Base-by-base conservation (phyloP, 768 basidiomycete species). In the Scleroderma citrinum region DNA sequence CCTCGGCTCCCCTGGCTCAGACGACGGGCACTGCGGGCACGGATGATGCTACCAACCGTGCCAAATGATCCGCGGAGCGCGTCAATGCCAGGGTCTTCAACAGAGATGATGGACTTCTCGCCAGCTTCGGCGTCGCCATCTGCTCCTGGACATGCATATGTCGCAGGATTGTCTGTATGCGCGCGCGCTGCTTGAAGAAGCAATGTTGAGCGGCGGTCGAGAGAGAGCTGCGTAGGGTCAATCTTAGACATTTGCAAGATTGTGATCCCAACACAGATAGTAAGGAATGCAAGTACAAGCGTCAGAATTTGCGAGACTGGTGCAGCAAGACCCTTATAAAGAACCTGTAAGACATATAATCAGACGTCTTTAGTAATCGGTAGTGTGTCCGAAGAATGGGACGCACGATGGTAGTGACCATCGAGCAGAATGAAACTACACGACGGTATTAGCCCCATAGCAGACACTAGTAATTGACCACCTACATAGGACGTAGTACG, bases 201-300 rank as follows among this genome's bases (percentile, higher is more conserved):
- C 42, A 97, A 78, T 0, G 96, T 97, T 1, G 90, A 87, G 30
- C 87, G 78, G 16, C 95, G 77, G 63, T 98, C 96, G 59, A 99
- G 85, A 42, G 81, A 73, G 60, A 97, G 76, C 47, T 82, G 69
- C 17, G 73, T 75, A 10, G 96, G 95, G 62, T 99, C 95, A 56
- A 98, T 81, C 70, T 91, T 91, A 64, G 87, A 91, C 80, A 95
- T 86, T 69, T 99, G 96, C 7, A 99, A 82, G 55, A 99, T 83
- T 26, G 87, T 88, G 65, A 98, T 97, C 17, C 95, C 95, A 19
- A 91, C 70, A 60, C 88, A 92, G 47, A 94, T 94, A 50, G 87
- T 82, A 54, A 96, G 67, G 75, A 99, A 98, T 7, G 82, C 94
- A 77, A 95, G 78, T 21, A 95, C 85, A 49, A 97, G 77, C 2